Evolutionary conservation across 1,284 basidiomycete species (phyloP).

Genomic region (Tilletia walkeri): DNA sequence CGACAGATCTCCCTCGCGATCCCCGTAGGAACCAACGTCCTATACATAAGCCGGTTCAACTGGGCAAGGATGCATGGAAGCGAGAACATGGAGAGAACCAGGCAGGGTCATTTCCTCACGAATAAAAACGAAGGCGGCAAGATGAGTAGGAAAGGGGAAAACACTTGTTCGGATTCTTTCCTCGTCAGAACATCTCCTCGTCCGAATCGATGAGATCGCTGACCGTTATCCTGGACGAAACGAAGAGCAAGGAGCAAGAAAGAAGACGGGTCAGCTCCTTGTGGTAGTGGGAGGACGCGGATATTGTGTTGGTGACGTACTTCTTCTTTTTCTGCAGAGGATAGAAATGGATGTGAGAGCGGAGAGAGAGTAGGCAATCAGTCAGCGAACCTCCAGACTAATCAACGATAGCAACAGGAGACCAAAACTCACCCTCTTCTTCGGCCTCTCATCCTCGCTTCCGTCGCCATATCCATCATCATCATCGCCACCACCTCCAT

Average conservation of each 20-base stretch:
- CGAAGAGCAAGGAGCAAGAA: background rate
- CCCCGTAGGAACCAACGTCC: too few relatives aligned
- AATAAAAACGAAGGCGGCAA: too few relatives aligned
- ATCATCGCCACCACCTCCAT: conserved; percentile 1
- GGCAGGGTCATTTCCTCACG: too few relatives aligned
- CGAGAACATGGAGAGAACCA: too few relatives aligned
- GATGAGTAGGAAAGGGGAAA: too few relatives aligned
- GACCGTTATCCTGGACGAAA: conserved; percentile 21
- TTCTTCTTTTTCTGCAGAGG: conserved; percentile 15
- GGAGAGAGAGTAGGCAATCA: background rate
- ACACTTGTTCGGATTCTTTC: too few relatives aligned
- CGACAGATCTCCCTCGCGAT: too few relatives aligned
- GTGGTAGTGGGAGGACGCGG: background rate
- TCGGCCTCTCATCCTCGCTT: conserved; percentile 33
- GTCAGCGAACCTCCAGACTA: background rate
- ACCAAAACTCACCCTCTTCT: conserved; percentile 21
- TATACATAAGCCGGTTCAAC: too few relatives aligned
- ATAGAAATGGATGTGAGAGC: background rate
- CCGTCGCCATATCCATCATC: conserved; percentile 15
- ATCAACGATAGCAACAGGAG: background rate
- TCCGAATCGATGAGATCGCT: conserved; percentile 49
- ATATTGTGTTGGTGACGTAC: background rate
- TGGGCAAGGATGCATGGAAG: too few relatives aligned
- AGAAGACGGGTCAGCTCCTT: background rate
- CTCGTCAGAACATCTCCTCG: conserved; percentile 36